Percentiles rank a stretch among this genome's conserved stretches.
phyloP scores from a whole-genome alignment of 805 yeast species.

The Wickerhamomyces rabaulensis region DNA sequence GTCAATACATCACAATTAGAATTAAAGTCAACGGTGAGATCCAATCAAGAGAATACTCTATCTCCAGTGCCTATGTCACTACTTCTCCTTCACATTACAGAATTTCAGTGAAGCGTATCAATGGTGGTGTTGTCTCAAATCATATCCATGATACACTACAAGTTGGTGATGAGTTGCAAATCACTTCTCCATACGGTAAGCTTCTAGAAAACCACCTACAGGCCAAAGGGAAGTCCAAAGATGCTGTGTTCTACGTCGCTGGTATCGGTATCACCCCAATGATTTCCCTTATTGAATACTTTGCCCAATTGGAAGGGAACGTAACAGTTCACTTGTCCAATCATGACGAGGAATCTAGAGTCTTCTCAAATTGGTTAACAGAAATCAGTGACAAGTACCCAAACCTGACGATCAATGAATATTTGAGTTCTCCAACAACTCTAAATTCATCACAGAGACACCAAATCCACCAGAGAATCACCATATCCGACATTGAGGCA shows the following conservation, averaged over 20 bases:
- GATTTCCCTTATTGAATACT: slow-evolving; percentile 42
- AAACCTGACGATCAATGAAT: slow-evolving; percentile 7
- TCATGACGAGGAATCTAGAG: slow-evolving; percentile 6
- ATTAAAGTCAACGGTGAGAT: slow-evolving; percentile 33
- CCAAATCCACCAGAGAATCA: slow-evolving; percentile 6
- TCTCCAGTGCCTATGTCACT: slow-evolving; percentile 33
- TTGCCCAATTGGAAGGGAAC: slow-evolving; percentile 10
- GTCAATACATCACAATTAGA: slow-evolving; percentile 36
- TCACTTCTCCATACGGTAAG: slow-evolving; percentile 59
- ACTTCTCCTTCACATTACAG: slow-evolving; percentile 35
- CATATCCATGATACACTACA: slow-evolving; percentile 42
- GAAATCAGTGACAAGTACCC: slow-evolving; percentile 7
- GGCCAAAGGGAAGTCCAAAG: slow-evolving; percentile 19
- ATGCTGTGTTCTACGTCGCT: slow-evolving; percentile 39
- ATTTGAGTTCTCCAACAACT: slow-evolving; percentile 8
- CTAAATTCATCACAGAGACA: slow-evolving; percentile 1
- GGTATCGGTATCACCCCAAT: slow-evolving; percentile 71
- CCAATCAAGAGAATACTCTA: slow-evolving; percentile 55
- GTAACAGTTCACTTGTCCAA: slow-evolving; percentile 15
- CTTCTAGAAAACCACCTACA: slow-evolving; percentile 29
- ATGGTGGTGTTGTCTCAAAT: slow-evolving; percentile 45
- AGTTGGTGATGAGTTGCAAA: slow-evolving; percentile 42
- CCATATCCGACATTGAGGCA: slow-evolving; percentile 2
- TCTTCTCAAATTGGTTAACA: slow-evolving; percentile 13
- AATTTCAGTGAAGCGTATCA: slow-evolving; percentile 50